phyloP scores from a whole-genome alignment of 768 basidiomycete species.

The Tulasnella sp. region DNA sequence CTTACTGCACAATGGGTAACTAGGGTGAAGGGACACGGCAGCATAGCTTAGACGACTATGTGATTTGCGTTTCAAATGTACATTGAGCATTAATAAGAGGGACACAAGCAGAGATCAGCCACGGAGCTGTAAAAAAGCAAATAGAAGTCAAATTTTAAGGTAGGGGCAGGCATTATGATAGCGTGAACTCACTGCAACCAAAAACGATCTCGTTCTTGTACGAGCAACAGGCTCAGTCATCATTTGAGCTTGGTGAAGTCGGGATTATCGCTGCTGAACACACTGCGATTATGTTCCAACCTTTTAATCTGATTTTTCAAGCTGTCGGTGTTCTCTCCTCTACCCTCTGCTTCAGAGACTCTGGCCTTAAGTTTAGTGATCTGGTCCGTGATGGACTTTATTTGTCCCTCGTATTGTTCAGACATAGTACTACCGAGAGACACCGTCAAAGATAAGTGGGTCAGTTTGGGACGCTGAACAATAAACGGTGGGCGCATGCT shows the following conservation, averaged over 20 bases:
- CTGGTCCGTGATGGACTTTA: background rate
- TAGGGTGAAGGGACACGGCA: too few species aligned
- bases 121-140: too few species aligned
- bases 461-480: too few species aligned
- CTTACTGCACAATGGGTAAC: too few species aligned
- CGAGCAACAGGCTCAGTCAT: background rate
- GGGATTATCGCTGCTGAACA: background rate
- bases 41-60: too few species aligned
- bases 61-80: too few species aligned
- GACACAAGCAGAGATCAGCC: too few species aligned
- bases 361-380: background rate
- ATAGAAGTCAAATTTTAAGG: too few species aligned
- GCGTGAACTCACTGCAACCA: background rate
- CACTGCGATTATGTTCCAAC: background rate
- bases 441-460: too few species aligned
- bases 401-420: background rate
- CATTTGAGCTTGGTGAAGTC: background rate
- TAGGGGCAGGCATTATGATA: background rate
- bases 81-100: too few species aligned
- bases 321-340: background rate
- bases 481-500: too few species aligned
- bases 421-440: background rate
- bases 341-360: background rate
- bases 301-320: background rate
- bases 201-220: too few species aligned